Base-by-base conservation (phyloP, 768 basidiomycete species). In the Lyophyllum shimeji region DNA sequence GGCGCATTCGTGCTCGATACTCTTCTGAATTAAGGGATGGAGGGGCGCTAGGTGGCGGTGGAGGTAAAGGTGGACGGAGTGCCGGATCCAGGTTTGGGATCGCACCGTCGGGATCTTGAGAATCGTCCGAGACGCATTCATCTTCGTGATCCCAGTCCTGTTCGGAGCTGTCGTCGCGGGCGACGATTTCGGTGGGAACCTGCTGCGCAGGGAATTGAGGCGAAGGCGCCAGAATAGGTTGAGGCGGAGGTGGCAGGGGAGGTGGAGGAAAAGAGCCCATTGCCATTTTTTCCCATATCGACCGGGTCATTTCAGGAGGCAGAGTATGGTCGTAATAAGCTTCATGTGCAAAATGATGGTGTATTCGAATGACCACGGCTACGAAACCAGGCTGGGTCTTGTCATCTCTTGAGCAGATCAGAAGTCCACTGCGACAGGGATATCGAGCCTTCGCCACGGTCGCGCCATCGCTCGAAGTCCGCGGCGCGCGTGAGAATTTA, bases 381-480 rank as follows among this genome's bases (percentile, higher is more conserved):
- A 65, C 60, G 6, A 42, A 48, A 9, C 55, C 63, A 13, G 68
- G 59, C 37, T 59, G 47, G 33, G 17, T 40, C 13, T 59, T 65
- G 40, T 79, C 74, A 3, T 40, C 39, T 18, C 76, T 64, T 8
- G 76, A 79, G n/a, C 77, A 73, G 23, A 80, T 75, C 51, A 79
- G 68, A 18, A 80, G 71, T 7, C 78, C 71, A 60, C 77, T 78
- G 21, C 72, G 70, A 59, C 80, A 80, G 13, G 77, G 70, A 63
- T 68, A 81, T 25, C 78, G 68, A 17, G 66, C 62, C 57, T 77
- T 79, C 1, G 76, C 75, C 57, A 77, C 66, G 1, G 63, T 61
- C 27, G 74, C 71, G 29, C 76, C 74, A 39, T 71, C 68, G 57
- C 68, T 72, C 12, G 74, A 69, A 24, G 69, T 62, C 31, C 74